Conservation (phyloP, 2,329 filamentous ascomycete genomes). For the Claviceps spartinae region DNA sequence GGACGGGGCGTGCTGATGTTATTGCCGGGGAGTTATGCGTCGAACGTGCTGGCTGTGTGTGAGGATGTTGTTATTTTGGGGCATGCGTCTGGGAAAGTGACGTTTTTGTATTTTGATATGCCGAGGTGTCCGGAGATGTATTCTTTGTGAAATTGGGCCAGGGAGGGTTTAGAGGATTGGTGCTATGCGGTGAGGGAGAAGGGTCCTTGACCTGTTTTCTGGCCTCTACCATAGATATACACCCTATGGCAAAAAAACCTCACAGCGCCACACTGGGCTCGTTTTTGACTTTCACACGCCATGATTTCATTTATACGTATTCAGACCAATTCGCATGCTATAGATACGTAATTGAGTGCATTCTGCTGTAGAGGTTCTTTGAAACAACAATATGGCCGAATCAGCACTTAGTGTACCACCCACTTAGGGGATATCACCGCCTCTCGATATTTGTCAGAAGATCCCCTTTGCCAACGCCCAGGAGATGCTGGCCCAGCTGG, state of each 20-base stretch:
- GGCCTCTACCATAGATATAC: background rate
- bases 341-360: no score
- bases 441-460: no score
- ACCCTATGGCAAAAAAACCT: background rate
- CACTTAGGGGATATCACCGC: no score
- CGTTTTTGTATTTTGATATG: slow-evolving; percentile 8
- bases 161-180: background rate
- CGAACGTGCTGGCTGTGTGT: slow-evolving; percentile 6
- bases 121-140: slow-evolving; percentile 4
- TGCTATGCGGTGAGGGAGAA: background rate
- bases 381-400: no score
- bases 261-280: no score
- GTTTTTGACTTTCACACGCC: no score
- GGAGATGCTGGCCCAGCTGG: no score
- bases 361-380: no score
- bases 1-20: slow-evolving; percentile 5
- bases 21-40: slow-evolving; percentile 4
- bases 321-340: no score
- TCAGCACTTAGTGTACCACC: no score
- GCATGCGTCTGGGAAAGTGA: slow-evolving; percentile 7
- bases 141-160: background rate
- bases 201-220: background rate
- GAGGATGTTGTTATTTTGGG: slow-evolving; percentile 6
- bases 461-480: no score
- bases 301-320: no score